phyloP scores from a whole-genome alignment of 2,329 filamentous ascomycete genomes.

The Fusarium papillatum region DNA sequence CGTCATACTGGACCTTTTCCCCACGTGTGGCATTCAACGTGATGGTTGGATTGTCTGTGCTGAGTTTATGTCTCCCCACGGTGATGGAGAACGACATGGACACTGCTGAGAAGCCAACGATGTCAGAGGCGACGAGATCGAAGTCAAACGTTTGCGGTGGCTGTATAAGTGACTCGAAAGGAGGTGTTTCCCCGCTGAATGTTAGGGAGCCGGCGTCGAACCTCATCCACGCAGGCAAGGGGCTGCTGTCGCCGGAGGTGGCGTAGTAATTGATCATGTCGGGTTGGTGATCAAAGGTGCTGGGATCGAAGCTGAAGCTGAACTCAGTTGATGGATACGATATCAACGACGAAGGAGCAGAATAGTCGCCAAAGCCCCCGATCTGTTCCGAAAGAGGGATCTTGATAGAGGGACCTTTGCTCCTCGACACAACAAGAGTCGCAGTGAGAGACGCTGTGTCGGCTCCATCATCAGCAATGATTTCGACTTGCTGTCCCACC shows the following conservation, averaged over 20 bases:
- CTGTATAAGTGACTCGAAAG: slow-evolving; percentile 71
- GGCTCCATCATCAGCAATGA: slow-evolving; percentile 77
- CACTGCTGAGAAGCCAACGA: slow-evolving; percentile 80
- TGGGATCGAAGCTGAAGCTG: slow-evolving; percentile 63
- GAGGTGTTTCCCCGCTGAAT: slow-evolving; percentile 80
- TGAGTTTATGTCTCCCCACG: slow-evolving; percentile 78
- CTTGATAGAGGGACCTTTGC: slow-evolving; percentile 64
- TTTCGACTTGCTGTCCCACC: slow-evolving; percentile 71
- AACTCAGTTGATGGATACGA: slow-evolving; percentile 67
- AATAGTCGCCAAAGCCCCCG: slow-evolving; percentile 68
- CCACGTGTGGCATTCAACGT: slow-evolving; percentile 70
- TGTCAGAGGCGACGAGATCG: slow-evolving; percentile 82
- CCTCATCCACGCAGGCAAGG: slow-evolving; percentile 86
- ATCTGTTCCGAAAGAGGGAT: slow-evolving; percentile 72
- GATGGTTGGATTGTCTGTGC: slow-evolving; percentile 70
- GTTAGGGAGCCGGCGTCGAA: slow-evolving; percentile 75
- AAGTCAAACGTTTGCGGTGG: slow-evolving; percentile 81
- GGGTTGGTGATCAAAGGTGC: slow-evolving; percentile 73
- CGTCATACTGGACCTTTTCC: slow-evolving; percentile 63
- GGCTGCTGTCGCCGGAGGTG: slow-evolving; percentile 81
- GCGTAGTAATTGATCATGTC: slow-evolving; percentile 80
- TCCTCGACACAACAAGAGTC: slow-evolving; percentile 78
- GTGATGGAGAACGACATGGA: slow-evolving; percentile 78
- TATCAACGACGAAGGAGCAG: slow-evolving; percentile 71
- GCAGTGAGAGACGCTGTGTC: slow-evolving; percentile 75